phyloP scores from a whole-genome alignment of 2,329 filamentous ascomycete genomes.

The Cytospora paraplurivora region DNA sequence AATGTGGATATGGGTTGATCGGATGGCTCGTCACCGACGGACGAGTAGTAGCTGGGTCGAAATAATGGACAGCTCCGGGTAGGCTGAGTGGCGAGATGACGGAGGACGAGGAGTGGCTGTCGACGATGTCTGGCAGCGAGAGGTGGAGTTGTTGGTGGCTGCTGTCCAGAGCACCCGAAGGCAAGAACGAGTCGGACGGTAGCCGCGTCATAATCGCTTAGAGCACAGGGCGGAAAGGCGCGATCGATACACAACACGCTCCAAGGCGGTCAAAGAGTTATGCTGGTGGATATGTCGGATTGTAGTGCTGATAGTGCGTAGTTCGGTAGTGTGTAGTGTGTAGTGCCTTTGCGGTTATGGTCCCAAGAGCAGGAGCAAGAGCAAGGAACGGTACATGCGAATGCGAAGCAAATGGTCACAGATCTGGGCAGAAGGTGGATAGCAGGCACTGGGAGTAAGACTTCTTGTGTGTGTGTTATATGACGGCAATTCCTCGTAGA shows the following conservation, averaged over 20 bases:
- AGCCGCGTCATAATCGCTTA: constrained; percentile 43
- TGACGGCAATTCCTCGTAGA: not conserved
- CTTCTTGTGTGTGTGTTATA: not conserved
- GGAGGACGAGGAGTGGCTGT: constrained; percentile 38
- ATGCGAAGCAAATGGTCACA: constrained; percentile 13
- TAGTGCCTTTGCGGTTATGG: too few species aligned
- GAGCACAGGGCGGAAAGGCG: constrained; percentile 1
- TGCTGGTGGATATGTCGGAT: constrained; percentile 19
- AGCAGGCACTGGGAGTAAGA: not conserved
- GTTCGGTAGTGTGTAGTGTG: too few species aligned
- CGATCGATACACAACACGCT: not conserved
- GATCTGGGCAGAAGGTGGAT: not conserved
- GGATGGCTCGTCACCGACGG: constrained; percentile 31
- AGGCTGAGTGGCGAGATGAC: constrained; percentile 46
- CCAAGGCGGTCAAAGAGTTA: constrained; percentile 1
- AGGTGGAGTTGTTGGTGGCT: constrained; percentile 33
- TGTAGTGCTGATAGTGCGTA: not conserved
- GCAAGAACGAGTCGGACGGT: constrained; percentile 47
- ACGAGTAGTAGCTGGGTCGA: constrained; percentile 38
- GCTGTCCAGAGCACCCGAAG: constrained; percentile 42
- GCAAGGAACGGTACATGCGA: constrained; percentile 14
- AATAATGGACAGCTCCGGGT: constrained; percentile 42
- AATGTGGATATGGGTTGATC: constrained; percentile 27
- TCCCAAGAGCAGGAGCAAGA: too few species aligned
- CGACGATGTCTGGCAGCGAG: constrained; percentile 33